Base-by-base conservation (phyloP, 2,329 filamentous ascomycete genomes). In the Diaporthe sp. region DNA sequence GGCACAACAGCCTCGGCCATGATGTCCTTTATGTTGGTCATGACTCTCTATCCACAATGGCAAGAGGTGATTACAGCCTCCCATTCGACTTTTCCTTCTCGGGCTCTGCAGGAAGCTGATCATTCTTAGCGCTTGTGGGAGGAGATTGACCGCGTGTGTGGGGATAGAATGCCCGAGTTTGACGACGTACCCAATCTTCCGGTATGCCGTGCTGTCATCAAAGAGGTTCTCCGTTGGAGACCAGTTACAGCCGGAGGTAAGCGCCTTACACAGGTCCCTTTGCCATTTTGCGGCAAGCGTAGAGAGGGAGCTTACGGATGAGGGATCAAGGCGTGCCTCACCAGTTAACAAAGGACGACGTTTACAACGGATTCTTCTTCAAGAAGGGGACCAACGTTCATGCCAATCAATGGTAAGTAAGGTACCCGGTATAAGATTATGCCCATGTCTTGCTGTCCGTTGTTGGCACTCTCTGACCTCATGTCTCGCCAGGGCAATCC, bases 341-440 rank as follows among this genome's bases (percentile, higher is more conserved):
- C 58, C 58, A 61, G 37, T 27, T 61, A 61, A 61, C 37, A 42
- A 61, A 44, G n/a, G 35, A 61, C 58, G 58, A 61, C 58, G 58
- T 61, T 25, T 61, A 61, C n/a, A 44, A 61, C n/a, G 58, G 58
- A 4, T 61, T 61, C 15, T 61, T 61, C 25, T 61, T 61, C 58
- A 61, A 61, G 35, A 61, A 30, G 58, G 58, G 35, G 30, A 61
- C 58, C 15, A 61, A 42, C 37, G 27, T 61, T 27, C 35, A 42
- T 15, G 37, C 58, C 25, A 61, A 61, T 44, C 37, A 61, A 61
- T 61, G 35, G 58, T 61, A 44, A 19, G 35, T 59, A 25, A 7
- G 32, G 13, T 8, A 58, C 22, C 7, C 15, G 8, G 7, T 12
- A 22, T 51, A 1, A 56, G 30, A 35, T 56, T 22, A 3, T n/a